A percentile compares a stretch with the other conserved stretches of the same genome.
Conservation (phyloP, 345 rosid genomes). For the Murraya koenigii region DNA sequence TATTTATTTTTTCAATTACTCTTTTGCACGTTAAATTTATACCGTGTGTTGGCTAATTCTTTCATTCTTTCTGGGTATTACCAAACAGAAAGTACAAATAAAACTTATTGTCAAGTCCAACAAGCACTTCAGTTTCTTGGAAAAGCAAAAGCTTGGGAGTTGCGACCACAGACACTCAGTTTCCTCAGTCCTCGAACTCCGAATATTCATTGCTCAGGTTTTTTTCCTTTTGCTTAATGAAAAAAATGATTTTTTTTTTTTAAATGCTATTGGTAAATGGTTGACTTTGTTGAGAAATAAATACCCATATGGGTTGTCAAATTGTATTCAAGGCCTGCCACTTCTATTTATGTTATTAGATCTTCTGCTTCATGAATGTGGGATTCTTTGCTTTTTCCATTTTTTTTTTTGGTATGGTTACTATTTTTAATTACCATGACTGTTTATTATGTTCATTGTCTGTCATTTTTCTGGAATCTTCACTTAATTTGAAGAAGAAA, state of each 20-base stretch:
- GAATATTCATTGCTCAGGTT: conserved; percentile 21
- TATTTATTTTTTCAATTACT: too few relatives aligned
- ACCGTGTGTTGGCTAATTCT: not conserved
- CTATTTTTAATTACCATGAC: not conserved
- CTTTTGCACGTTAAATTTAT: too few relatives aligned
- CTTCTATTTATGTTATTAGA: conserved; percentile 7
- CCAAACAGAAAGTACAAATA: not conserved
- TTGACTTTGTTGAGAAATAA: conserved; percentile 34
- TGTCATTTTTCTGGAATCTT: not conserved
- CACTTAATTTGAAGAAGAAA: not conserved
- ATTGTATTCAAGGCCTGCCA: not conserved
- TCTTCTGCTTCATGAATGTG: not conserved
- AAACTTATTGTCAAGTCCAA: too few relatives aligned
- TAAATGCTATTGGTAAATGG: not conserved
- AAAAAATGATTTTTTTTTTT: not conserved
- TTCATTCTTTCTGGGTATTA: not conserved
- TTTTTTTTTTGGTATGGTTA: not conserved
- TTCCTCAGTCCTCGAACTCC: conserved; percentile 13
- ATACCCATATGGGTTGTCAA: conserved; percentile 18
- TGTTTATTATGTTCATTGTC: too few relatives aligned
- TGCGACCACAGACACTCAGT: not conserved
- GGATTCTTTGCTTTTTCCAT: not conserved
- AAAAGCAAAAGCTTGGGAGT: not conserved
- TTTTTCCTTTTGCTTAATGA: not conserved
- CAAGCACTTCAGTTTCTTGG: not conserved